These are phyloP conservation scores for Raddia guianensis DNA, from an alignment of 176 grass and related monocot genomes.

Conservation along the genomic window DNA sequence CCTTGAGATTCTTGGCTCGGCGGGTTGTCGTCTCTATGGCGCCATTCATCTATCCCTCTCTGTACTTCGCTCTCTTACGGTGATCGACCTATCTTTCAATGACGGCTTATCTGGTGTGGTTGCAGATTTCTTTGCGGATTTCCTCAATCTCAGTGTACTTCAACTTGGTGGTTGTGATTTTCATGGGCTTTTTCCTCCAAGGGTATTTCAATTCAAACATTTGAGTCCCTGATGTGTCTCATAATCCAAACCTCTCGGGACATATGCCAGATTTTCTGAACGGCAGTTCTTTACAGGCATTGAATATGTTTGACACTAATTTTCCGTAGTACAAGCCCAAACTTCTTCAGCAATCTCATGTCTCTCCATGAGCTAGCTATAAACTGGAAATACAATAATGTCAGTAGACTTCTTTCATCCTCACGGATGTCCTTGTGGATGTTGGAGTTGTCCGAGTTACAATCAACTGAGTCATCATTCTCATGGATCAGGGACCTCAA, in stretches of 20 bases:
- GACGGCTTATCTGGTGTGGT: neutral
- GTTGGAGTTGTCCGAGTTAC: neutral
- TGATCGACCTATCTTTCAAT: neutral
- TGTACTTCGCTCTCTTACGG: neutral
- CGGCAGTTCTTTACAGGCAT: neutral
- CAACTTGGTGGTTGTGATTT: neutral
- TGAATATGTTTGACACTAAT: neutral
- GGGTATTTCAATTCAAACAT: conserved; percentile 4
- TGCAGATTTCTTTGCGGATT: conserved; percentile 29
- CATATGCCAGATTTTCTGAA: neutral
- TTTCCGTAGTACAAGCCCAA: neutral
- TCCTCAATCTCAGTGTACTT: conserved; percentile 27
- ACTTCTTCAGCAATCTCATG: neutral
- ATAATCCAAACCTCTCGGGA: neutral
- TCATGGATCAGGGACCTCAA: conserved; percentile 18
- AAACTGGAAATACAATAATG: too few species aligned
- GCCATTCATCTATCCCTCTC: conserved; percentile 26
- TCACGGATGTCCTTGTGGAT: neutral
- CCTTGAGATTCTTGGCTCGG: conserved; percentile 48
- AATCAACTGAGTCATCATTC: neutral
- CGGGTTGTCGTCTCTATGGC: neutral
- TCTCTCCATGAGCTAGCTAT: too few species aligned
- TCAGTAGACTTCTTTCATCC: neutral
- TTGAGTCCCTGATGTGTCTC: conserved; percentile 40
- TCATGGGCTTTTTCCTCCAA: too few species aligned